These are phyloP conservation scores for Pelagophyceae sp. DNA, from an alignment of 352 stramenopile genomes.

Conservation along the genomic window DNA sequence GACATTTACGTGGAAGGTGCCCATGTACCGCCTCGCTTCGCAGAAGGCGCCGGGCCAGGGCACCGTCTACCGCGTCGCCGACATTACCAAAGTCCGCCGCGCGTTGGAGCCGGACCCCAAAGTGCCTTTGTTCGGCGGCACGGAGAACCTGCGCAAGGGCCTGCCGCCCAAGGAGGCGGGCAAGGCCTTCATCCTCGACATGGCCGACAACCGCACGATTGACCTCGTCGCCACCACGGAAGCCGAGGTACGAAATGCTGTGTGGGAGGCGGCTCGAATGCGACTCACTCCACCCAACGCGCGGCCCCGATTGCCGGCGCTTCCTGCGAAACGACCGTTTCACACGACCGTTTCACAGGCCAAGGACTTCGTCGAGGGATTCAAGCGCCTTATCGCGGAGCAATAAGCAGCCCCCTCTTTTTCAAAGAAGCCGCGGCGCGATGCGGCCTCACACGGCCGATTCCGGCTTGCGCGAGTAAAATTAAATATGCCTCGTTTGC, in stretches of 20 bases:
- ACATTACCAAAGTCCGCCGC: background rate
- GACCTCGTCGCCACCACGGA: background rate
- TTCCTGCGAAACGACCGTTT: too few relatives aligned
- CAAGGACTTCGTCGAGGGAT: background rate
- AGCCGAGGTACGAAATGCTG: too few relatives aligned
- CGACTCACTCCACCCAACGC: too few relatives aligned
- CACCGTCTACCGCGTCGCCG: background rate
- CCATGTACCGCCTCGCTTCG: background rate
- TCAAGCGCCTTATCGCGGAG: background rate
- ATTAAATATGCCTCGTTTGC: too few relatives aligned
- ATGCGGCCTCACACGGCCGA: too few relatives aligned
- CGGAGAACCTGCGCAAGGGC: background rate
- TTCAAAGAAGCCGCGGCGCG: too few relatives aligned
- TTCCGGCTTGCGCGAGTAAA: too few relatives aligned
- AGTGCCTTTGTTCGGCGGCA: background rate
- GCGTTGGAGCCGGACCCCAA: slow-evolving; percentile 6
- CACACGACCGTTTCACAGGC: too few relatives aligned
- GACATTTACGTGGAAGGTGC: background rate
- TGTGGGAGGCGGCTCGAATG: too few relatives aligned
- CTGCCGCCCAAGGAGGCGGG: background rate
- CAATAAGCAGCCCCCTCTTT: too few relatives aligned
- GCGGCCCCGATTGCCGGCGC: too few relatives aligned
- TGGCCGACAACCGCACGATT: background rate
- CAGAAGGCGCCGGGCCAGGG: background rate
- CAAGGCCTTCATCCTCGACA: slow-evolving; percentile 6